Base-by-base conservation (phyloP, 148 eudicot genomes). In the Talinum fruticosum region DNA sequence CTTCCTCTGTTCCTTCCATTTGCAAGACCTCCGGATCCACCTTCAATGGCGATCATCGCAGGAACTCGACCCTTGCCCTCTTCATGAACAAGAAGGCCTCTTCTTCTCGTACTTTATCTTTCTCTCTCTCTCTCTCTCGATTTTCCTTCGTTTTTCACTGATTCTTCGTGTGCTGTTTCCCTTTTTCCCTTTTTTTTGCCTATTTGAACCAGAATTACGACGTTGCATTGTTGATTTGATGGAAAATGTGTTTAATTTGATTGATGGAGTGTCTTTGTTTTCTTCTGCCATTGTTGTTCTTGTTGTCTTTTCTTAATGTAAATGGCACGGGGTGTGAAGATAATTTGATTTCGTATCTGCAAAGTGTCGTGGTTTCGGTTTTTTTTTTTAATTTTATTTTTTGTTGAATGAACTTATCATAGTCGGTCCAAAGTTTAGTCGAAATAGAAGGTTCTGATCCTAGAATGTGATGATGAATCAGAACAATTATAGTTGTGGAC, bases 1-100 rank as follows among this genome's bases (percentile, higher is more conserved):
- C 89, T 73, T 38, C 91, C 49, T 78, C 80, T 73, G 83, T 49
- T 68, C 78, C 91, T 53, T 86, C 86, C 29, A 28, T 81, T 49
- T 68, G 76, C 74, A 84, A 75, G 71, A 51, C 76, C 10, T 80
- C 79, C 32, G 87, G 87, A 66, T 83, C 87, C 36, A 84, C 69
- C 79, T 79, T 79, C 44, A 35, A 77, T 71, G 82, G 41, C 72
- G 89, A 81, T n/a, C 64, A 23, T 79, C 82, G 84, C 32, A 73
- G 81, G 68, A 80, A 3, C 67, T 66, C 81, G 0, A 49, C 75
- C 66, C 71, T 83, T 35, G 74, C 90, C n/a, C 73, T 89, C 33
- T 73, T 81, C 45, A 59, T 79, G 57, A 79, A 67, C 64, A 87
- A 69, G 41, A 78, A 79, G 24, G 34, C 23, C 69, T 72, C 59